phyloP scores from a whole-genome alignment of 257 asterid genomes.

The Plantago major region DNA sequence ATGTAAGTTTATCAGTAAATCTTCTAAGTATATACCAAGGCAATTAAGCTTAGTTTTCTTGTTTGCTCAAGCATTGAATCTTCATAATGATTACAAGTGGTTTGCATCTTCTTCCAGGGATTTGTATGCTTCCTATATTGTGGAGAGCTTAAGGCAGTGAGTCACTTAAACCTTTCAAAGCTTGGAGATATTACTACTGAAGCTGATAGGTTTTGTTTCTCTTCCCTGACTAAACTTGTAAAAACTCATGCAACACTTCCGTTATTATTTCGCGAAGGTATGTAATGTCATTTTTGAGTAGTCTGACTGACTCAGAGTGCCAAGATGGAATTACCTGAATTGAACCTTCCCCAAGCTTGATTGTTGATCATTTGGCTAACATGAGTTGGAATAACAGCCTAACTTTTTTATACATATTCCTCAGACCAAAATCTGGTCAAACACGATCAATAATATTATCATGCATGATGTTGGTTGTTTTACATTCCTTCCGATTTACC shows the following conservation, averaged over 20 bases:
- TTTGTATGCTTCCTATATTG: conserved; percentile 78
- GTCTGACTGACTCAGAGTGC: neutral
- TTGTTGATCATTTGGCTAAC: neutral
- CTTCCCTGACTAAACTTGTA: neutral
- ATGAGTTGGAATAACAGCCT: neutral
- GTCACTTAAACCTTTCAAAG: conserved; percentile 5
- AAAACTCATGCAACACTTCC: neutral
- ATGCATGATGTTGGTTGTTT: neutral
- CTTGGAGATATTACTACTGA: neutral
- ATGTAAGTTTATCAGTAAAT: conserved; percentile 42
- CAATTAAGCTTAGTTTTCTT: neutral
- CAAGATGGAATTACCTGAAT: neutral
- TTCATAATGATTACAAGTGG: neutral
- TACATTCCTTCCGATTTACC: neutral
- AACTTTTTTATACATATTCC: too few species aligned
- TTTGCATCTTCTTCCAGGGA: conserved; percentile 48
- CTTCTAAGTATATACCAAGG: neutral
- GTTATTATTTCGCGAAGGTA: neutral
- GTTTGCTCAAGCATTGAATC: neutral
- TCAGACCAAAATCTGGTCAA: too few species aligned
- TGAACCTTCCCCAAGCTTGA: neutral
- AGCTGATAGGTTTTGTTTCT: neutral
- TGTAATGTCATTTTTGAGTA: conserved; percentile 1
- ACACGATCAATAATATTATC: too few species aligned
- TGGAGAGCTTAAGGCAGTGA: conserved; percentile 74